Evolutionary conservation across 805 yeast species (phyloP), one percentile per base, ranked within the genome.

Genomic region (Kodamaea laetipori): DNA sequence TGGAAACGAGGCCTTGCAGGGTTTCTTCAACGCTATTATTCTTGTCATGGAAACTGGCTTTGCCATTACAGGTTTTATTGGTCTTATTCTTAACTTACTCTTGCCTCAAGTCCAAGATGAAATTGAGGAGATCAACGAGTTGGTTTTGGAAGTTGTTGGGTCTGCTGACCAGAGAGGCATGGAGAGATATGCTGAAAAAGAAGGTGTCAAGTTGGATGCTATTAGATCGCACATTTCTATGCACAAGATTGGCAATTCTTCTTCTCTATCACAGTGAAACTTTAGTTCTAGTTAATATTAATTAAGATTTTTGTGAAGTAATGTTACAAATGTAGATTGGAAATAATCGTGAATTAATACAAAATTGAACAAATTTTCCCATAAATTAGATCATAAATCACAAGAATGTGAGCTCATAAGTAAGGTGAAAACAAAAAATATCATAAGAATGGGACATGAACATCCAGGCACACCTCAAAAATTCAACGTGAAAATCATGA

Each of bases 21-120:
- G 92, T 0, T 80, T 85, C 62, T 66, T 79, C 40, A 78, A 82
- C 56, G 90, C 90, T 36, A 80, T 85, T 44, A 71, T 75, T 17
- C 73, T 85, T 45, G 82, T 85, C 37, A 76, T 83, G 80, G 86
- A 83, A 58, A 81, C 88, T 4, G 84, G 88, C 11, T 84, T 80
- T 56, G 87, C 90, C 15, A 67, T 84, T 21, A 76, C 84, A 33
- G 92, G 89, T 10, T 67, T 85, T 48, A 57, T 82, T 27, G 87
- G 82, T 1, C 73, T 84, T 8, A 61, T 84, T 31, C 66, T 82
- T 43, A 84, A 85, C 64, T 63, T 82, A 48, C 31, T 79, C n/a
- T 63, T 84, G 44, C 86, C 87, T 13, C 83, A 79, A 53, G 80
- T 80, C 28, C 49, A 53, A 18, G 82, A 77, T 54, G 78, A 73